Evolutionary conservation across 1,139 yeast species (phyloP).

Genomic region (Kurtzmaniella quercitrusa): DNA sequence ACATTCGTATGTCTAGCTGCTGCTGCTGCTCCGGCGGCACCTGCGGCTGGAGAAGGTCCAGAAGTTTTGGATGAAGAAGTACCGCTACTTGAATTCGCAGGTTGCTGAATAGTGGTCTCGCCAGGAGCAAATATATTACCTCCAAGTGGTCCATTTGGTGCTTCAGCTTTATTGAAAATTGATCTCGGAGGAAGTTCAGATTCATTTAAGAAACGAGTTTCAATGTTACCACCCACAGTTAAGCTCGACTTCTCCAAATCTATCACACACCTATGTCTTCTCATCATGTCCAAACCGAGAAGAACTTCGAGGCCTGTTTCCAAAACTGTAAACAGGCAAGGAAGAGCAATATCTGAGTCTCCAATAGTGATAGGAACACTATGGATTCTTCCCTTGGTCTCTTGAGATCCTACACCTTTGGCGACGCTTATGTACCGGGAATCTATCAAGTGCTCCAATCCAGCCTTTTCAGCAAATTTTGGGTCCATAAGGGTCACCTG

Average conservation of each 20-base stretch:
- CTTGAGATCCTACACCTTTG: constrained; percentile 82
- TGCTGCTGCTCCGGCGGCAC: constrained; percentile 21
- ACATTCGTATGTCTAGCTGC: constrained; percentile 21
- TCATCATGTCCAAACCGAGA: constrained; percentile 76
- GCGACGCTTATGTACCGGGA: constrained; percentile 78
- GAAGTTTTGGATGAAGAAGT: constrained; percentile 6
- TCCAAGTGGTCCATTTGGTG: constrained; percentile 22
- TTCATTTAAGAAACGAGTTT: constrained; percentile 70
- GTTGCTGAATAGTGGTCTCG: constrained; percentile 1
- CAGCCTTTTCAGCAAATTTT: constrained; percentile 67
- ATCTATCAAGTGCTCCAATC: constrained; percentile 74
- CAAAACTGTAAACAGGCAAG: constrained; percentile 79
- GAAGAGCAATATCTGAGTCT: constrained; percentile 43
- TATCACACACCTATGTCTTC: constrained; percentile 79
- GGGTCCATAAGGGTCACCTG: constrained; percentile 85
- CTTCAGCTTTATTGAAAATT: constrained; percentile 15
- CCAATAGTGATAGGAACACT: constrained; percentile 85
- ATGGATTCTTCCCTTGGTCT: constrained; percentile 80
- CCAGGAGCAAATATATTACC: constrained; percentile 32
- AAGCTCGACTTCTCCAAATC: constrained; percentile 70
- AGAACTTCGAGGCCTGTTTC: constrained; percentile 71
- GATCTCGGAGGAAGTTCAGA: constrained; percentile 56
- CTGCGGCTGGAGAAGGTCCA: constrained; percentile 10
- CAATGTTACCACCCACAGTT: constrained; percentile 63
- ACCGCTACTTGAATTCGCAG: constrained; percentile 13